Evolutionary conservation across 345 rosid species (phyloP).

Genomic region (Salix koriyanagi): DNA sequence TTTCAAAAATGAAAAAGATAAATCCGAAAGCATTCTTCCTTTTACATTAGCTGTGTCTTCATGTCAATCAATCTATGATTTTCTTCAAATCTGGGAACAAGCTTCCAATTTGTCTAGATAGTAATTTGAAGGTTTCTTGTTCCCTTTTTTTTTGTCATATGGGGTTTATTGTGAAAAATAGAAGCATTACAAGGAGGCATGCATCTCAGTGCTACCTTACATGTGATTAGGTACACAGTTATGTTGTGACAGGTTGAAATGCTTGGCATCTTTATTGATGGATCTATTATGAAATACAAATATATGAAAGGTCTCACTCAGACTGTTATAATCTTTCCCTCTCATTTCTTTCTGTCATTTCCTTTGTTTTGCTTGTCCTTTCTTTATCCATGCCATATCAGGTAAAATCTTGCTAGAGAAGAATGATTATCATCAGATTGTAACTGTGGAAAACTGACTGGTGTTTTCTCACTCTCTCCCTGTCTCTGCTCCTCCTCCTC

Average conservation of each 20-base stretch:
- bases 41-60: conserved; percentile 24
- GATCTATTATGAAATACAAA: conserved; percentile 32
- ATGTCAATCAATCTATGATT: conserved; percentile 18
- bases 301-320: conserved; percentile 21
- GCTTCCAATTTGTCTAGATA: conserved; percentile 28
- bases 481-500: too few relatives aligned
- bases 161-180: conserved; percentile 36
- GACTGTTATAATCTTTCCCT: conserved; percentile 20
- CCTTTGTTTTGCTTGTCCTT: background rate
- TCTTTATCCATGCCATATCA: background rate
- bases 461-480: background rate
- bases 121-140: conserved; percentile 28
- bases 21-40: conserved; percentile 20
- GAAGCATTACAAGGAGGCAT: conserved; percentile 23
- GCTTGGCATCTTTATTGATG: conserved; percentile 39
- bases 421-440: background rate
- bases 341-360: background rate
- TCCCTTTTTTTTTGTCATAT: conserved; percentile 28
- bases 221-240: conserved; percentile 41
- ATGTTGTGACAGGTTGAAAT: conserved; percentile 35
- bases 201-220: conserved; percentile 30
- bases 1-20: conserved; percentile 16
- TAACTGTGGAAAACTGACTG: background rate
- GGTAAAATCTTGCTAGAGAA: background rate
- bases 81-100: conserved; percentile 27